phyloP scores from a whole-genome alignment of 208 protist species.

The Leishmania tropica region DNA sequence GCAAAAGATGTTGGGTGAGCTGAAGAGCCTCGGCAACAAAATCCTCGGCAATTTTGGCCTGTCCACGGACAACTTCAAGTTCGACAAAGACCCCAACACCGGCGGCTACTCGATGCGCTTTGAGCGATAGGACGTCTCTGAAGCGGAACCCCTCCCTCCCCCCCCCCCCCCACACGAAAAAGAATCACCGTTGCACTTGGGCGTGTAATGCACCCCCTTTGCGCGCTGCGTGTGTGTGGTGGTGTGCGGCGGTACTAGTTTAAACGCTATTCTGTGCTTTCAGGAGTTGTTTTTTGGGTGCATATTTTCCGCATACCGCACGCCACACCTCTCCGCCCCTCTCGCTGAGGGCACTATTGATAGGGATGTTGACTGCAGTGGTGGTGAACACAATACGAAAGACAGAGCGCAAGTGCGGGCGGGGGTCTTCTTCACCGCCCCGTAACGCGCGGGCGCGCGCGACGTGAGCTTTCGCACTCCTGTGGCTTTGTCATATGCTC shows the following conservation, averaged over 20 bases:
- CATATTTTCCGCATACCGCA: neutral
- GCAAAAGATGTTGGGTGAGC: constrained; percentile 94
- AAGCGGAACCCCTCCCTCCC: neutral
- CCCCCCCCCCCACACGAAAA: too few relatives aligned
- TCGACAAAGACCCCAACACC: constrained; percentile 94
- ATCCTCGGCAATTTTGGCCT: constrained; percentile 96
- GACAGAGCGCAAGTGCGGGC: neutral
- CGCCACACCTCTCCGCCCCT: neutral
- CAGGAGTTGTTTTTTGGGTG: neutral
- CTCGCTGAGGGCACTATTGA: neutral
- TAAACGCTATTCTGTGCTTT: neutral
- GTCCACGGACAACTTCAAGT: constrained; percentile 97
- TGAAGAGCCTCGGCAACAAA: constrained; percentile 97
- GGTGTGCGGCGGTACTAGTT: neutral
- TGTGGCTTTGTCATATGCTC: neutral
- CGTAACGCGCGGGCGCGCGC: neutral
- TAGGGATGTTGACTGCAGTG: neutral
- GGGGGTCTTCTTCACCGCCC: neutral
- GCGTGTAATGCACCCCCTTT: neutral
- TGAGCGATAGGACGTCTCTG: constrained; percentile 42
- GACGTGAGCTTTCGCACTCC: neutral
- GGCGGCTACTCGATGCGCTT: constrained; percentile 96
- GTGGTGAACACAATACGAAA: neutral
- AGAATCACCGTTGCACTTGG: neutral
- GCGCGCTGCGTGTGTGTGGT: neutral